Percentiles rank a stretch among this genome's conserved stretches.
Evolutionary conservation across 148 eudicot genomes (phyloP).

Genomic region (Heliamphora exappendiculata): DNA sequence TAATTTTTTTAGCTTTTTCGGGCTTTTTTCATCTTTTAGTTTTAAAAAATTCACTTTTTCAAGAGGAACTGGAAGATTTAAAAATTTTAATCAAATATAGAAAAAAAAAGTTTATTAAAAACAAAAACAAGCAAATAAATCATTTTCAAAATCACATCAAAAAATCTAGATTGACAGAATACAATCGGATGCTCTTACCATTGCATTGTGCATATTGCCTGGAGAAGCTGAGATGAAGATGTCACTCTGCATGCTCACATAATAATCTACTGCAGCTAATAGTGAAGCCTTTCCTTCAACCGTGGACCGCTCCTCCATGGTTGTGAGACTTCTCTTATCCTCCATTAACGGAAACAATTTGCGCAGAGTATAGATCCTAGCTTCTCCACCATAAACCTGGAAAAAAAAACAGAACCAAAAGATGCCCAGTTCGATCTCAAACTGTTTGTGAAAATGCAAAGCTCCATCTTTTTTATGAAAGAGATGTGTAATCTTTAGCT

Average conservation of each 20-base stretch:
- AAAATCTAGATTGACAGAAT: background rate
- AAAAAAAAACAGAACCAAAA: background rate
- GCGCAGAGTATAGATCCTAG: slow-evolving; percentile 65
- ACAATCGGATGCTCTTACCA: slow-evolving; percentile 38
- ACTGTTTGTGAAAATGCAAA: background rate
- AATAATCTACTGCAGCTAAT: slow-evolving; percentile 90
- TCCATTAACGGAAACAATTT: slow-evolving; percentile 82
- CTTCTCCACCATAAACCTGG: slow-evolving; percentile 35
- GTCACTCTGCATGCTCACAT: slow-evolving; percentile 88
- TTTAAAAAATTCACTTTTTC: too few species aligned
- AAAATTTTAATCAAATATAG: too few species aligned
- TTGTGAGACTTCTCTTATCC: slow-evolving; percentile 79
- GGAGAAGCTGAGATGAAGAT: slow-evolving; percentile 97
- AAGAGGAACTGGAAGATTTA: too few species aligned
- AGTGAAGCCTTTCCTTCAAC: slow-evolving; percentile 88
- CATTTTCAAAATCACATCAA: background rate
- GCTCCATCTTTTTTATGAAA: too few species aligned
- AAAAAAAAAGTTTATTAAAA: too few species aligned
- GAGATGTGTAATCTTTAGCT: background rate
- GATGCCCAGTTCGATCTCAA: background rate
- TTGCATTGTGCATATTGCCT: slow-evolving; percentile 98
- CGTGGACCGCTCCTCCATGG: slow-evolving; percentile 49
- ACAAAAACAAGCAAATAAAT: too few species aligned
- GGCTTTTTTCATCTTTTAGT: too few species aligned
- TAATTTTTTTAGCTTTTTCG: too few species aligned